These are phyloP conservation scores for Saccharomyces kudriavzevii DNA, from an alignment of 805 yeast genomes.

Conservation along the genomic window DNA sequence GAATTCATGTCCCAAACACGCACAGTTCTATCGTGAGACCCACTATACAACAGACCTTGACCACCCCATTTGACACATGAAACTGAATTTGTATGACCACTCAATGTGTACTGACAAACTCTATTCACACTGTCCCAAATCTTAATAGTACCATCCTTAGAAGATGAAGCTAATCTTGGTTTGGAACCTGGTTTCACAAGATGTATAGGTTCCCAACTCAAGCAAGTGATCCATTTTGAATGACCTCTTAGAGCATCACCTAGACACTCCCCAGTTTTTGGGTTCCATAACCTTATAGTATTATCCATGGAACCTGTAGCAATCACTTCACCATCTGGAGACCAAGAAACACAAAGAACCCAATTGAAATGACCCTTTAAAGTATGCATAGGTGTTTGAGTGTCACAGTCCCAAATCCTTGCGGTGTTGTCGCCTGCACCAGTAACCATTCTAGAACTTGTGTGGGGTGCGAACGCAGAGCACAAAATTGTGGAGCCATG, in stretches of 20 bases:
- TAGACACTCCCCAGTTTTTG: conserved; percentile 58
- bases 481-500: conserved; percentile 92
- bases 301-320: conserved; percentile 97
- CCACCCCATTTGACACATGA: conserved; percentile 99
- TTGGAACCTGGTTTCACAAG: conserved; percentile 54
- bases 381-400: conserved; percentile 82
- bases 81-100: conserved; percentile 84
- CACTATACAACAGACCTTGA: conserved; percentile 69
- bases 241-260: conserved; percentile 79
- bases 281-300: conserved; percentile 82
- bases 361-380: conserved; percentile 82
- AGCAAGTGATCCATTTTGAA: conserved; percentile 77
- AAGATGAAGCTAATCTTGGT: conserved; percentile 74
- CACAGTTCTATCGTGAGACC: conserved; percentile 90
- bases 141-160: conserved; percentile 84
- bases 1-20: conserved; percentile 78
- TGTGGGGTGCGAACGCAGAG: conserved; percentile 87
- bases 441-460: conserved; percentile 77
- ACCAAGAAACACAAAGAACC: conserved; percentile 88
- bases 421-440: conserved; percentile 97
- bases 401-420: conserved; percentile 92
- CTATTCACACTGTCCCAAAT: conserved; percentile 82
- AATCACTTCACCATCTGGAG: conserved; percentile 81
- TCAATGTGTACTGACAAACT: conserved; percentile 57
- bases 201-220: conserved; percentile 93